These are phyloP conservation scores for Jackrogersella minutella DNA, from an alignment of 495 filamentous ascomycete genomes.

Conservation along the genomic window DNA sequence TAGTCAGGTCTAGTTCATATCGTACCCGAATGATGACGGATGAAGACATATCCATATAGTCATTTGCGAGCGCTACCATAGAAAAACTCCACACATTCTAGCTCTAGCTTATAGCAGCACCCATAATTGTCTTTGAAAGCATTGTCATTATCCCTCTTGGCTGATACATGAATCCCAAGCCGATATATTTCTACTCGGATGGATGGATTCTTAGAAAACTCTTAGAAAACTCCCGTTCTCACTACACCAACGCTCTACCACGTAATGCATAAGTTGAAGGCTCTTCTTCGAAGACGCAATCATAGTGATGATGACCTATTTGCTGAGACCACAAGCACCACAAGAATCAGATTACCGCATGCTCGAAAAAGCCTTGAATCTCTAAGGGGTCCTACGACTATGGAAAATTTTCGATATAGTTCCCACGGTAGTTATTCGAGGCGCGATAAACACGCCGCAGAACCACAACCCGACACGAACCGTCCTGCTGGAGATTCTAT, in stretches of 20 bases:
- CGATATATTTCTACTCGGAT: background rate
- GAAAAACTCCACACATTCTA: background rate
- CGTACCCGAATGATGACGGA: too few relatives aligned
- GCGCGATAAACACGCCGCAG: background rate
- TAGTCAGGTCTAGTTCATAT: too few relatives aligned
- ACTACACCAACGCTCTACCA: too few relatives aligned
- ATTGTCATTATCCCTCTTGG: background rate
- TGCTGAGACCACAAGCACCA: background rate
- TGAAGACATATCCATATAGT: too few relatives aligned
- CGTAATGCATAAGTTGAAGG: constrained; percentile 20
- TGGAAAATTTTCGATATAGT: background rate
- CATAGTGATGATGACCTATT: background rate
- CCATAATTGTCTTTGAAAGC: background rate
- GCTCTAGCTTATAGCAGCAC: too few relatives aligned
- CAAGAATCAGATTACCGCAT: background rate
- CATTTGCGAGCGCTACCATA: background rate
- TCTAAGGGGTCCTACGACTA: background rate
- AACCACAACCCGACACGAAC: background rate
- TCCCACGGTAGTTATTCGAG: background rate
- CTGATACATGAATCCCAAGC: background rate
- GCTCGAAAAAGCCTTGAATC: background rate
- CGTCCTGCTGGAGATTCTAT: too few relatives aligned
- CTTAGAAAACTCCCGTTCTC: too few relatives aligned
- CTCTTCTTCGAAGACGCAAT: constrained; percentile 12
- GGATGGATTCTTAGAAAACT: too few relatives aligned